Evolutionary conservation across 2,329 filamentous ascomycete genomes (phyloP).

Genomic region (Fusarium praegraminearum): DNA sequence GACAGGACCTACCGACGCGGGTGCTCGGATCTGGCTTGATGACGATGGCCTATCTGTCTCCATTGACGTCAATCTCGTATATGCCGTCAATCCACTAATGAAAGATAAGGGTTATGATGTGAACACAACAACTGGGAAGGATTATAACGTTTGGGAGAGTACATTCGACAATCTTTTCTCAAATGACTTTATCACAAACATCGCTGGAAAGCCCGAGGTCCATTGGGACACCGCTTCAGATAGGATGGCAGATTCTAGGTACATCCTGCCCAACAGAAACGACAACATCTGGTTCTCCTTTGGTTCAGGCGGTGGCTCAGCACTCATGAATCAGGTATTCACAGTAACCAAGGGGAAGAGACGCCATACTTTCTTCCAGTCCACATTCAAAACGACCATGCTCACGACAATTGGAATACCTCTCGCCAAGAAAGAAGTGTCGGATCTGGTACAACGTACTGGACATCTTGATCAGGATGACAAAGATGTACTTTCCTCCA

Average conservation of each 20-base stretch:
- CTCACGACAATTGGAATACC: not conserved
- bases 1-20: not conserved
- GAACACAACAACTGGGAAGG: not conserved
- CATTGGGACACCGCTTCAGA: slow-evolving; percentile 31
- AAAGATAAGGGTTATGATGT: not conserved
- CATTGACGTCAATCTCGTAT: not conserved
- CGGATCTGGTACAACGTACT: slow-evolving; percentile 14
- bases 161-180: slow-evolving; percentile 28
- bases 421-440: slow-evolving; percentile 6
- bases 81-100: accelerated
- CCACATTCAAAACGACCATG: slow-evolving; percentile 21
- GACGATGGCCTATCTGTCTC: slow-evolving; percentile 24
- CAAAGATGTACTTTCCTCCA: not conserved
- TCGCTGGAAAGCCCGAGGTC: slow-evolving; percentile 24
- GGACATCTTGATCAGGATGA: slow-evolving; percentile 27
- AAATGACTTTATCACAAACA: accelerated
- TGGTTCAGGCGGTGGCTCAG: slow-evolving; percentile 31
- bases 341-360: slow-evolving; percentile 23
- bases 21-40: slow-evolving; percentile 37
- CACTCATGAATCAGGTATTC: slow-evolving; percentile 31
- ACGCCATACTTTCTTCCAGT: slow-evolving; percentile 27
- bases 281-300: slow-evolving; percentile 37
- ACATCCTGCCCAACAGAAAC: slow-evolving; percentile 19
- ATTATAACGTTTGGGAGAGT: slow-evolving; percentile 24
- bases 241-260: slow-evolving; percentile 4